A percentile compares a stretch with the other conserved stretches of the same genome.
Conservation (phyloP, 305 asterid genomes). For the Fraxinus ornus region DNA sequence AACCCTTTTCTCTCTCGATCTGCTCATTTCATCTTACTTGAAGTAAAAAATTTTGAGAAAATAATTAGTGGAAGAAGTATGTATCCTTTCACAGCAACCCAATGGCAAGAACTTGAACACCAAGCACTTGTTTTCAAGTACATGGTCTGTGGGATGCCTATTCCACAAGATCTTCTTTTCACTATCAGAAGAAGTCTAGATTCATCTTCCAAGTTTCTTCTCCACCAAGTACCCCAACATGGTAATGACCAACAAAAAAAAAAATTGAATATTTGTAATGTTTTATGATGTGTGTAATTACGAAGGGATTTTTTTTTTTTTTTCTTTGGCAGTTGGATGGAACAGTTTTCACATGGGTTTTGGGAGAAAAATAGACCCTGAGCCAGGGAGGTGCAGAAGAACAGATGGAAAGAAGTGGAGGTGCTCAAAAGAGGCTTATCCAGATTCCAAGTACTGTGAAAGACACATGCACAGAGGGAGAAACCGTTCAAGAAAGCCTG, state of each 20-base stretch:
- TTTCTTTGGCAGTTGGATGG: slow-evolving; percentile 63
- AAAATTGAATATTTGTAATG: background rate
- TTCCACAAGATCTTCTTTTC: slow-evolving; percentile 86
- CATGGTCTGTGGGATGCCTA: slow-evolving; percentile 76
- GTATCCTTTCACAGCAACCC: slow-evolving; percentile 75
- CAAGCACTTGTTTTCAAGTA: slow-evolving; percentile 84
- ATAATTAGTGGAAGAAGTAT: slow-evolving; percentile 35
- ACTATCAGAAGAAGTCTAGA: slow-evolving; percentile 60
- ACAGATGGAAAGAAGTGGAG: slow-evolving; percentile 95
- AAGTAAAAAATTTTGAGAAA: background rate
- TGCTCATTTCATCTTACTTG: background rate
- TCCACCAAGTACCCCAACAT: slow-evolving; percentile 56
- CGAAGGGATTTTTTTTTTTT: background rate
- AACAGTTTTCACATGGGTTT: slow-evolving; percentile 72
- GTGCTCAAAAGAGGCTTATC: slow-evolving; percentile 81
- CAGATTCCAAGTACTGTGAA: slow-evolving; percentile 91
- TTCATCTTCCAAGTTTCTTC: slow-evolving; percentile 57
- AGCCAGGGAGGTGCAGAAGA: slow-evolving; percentile 89
- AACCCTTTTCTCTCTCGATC: background rate
- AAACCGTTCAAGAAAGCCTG: slow-evolving; percentile 99
- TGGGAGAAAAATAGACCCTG: slow-evolving; percentile 85
- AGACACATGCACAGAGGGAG: slow-evolving; percentile 98
- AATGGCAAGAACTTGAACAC: slow-evolving; percentile 91
- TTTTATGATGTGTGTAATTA: background rate
- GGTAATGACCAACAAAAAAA: slow-evolving; percentile 18